Base-by-base conservation (phyloP, 768 basidiomycete species). In the Dendrothele bispora region DNA sequence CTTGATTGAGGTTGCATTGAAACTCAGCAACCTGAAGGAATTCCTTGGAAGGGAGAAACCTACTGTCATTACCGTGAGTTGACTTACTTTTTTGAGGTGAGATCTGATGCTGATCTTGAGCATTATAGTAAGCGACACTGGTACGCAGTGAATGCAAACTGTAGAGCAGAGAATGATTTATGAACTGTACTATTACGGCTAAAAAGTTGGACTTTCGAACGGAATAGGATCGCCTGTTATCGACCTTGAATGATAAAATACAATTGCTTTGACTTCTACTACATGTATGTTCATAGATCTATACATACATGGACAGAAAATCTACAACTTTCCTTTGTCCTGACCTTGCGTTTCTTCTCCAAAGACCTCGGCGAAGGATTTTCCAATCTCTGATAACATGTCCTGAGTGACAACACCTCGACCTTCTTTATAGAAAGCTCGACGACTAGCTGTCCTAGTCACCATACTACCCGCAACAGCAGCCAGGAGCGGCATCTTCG, bases 1-100 rank as follows among this genome's bases (percentile, higher is more conserved):
- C 17, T 74, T 99, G 55, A 99, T 98, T 61, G 95, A 98, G 64
- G 94, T 97, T 47, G 97, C 97, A 28, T 68, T 98, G 50, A 77
- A 83, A 59, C 73, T 95, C 41, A 85, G 84, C 72, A 86, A 89
- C 67, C 72, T 99, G 70, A 85, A 86, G 65, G 79, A 89, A 64
- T 91, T 86, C 73, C 77, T 95, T 55, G 85, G 87, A 24, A 73
- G 91, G 57, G 88, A 95, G 43, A 76, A 92, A 74, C 97, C 97
- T 32, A 95, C 94, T 41, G 97, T 99, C 54, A 98, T 99, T 65
- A 99, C 95, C 46, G 88, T 89, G 61, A 72, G 83, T 69, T 12
- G 14, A 17, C 41, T n/a, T 39, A 11, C 15, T 25, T 27, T 27
- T 10, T 20, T n/a, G 17, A 1, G 14, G 11, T 44, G 6, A 3